phyloP scores from a whole-genome alignment of 2,329 filamentous ascomycete genomes.

The Cladophialophora yegresii region DNA sequence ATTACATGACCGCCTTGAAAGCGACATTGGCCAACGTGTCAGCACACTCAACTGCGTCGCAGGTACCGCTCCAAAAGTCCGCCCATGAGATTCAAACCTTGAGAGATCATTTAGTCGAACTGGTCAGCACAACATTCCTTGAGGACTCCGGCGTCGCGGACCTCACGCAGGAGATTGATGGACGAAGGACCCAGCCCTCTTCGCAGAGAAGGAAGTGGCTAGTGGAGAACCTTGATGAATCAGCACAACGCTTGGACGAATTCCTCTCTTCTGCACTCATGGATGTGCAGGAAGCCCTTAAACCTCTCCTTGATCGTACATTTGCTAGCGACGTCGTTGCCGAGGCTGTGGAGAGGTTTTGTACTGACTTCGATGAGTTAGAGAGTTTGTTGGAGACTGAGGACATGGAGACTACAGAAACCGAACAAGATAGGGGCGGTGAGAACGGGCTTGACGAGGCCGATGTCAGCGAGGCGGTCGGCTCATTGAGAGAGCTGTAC shows the following conservation, averaged over 20 bases:
- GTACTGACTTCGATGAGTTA: conserved; percentile 74
- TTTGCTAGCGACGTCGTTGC: conserved; percentile 77
- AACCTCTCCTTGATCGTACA: conserved; percentile 69
- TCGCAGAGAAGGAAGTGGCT: conserved; percentile 37
- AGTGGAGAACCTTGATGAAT: conserved; percentile 55
- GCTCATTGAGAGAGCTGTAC: conserved; percentile 58
- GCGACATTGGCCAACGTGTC: conserved; percentile 59
- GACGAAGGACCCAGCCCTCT: conserved; percentile 7
- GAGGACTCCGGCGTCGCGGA: conserved; percentile 31
- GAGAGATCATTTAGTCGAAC: conserved; percentile 24
- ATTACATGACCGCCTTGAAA: conserved; percentile 55
- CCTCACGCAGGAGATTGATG: conserved; percentile 30
- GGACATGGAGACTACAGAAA: conserved; percentile 44
- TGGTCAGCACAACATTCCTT: conserved; percentile 28
- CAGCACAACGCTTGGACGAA: conserved; percentile 74
- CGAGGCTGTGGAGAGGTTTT: conserved; percentile 80
- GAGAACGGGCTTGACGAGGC: conserved; percentile 29
- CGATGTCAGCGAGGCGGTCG: conserved; percentile 11
- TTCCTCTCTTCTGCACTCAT: conserved; percentile 92
- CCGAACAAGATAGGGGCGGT: conserved; percentile 38
- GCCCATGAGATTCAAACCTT: conserved; percentile 28
- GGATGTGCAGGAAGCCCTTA: conserved; percentile 82
- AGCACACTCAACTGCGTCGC: conserved; percentile 42
- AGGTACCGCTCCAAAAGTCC: conserved; percentile 27
- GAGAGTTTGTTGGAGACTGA: conserved; percentile 57